These are phyloP conservation scores for Pseudomassariella vexata DNA, from an alignment of 2,329 filamentous ascomycete species.

Conservation along the genomic window DNA sequence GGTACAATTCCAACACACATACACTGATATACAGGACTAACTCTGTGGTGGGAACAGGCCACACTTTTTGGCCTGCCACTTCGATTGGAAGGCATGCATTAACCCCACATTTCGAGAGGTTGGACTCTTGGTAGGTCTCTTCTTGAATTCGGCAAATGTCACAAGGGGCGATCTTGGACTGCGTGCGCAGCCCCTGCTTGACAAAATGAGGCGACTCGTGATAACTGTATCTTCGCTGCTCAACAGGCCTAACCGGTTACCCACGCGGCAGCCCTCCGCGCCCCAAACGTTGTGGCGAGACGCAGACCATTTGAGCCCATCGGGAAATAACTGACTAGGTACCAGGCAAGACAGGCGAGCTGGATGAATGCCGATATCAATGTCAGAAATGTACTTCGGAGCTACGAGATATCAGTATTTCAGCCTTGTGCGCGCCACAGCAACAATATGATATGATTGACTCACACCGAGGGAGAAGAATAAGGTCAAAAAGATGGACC, in stretches of 20 bases:
- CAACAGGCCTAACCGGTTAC: slow-evolving; percentile 74
- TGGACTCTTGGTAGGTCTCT: too few species aligned
- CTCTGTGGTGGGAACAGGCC: too few species aligned
- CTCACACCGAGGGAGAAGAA: slow-evolving; percentile 91
- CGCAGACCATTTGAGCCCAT: slow-evolving; percentile 89
- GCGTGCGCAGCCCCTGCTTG: too few species aligned
- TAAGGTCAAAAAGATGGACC: slow-evolving; percentile 81
- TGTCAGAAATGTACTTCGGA: slow-evolving; percentile 79
- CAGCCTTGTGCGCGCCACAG: not conserved
- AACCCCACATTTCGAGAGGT: too few species aligned
- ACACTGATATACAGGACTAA: too few species aligned
- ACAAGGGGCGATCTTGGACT: too few species aligned
- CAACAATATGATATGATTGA: slow-evolving; percentile 23
- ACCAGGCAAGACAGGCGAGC: slow-evolving; percentile 80
- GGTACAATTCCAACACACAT: too few species aligned
- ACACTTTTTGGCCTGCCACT: too few species aligned
- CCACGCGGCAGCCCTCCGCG: slow-evolving; percentile 80
- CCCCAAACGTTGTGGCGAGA: slow-evolving; percentile 80
- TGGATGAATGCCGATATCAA: slow-evolving; percentile 80
- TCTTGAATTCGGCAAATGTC: too few species aligned
- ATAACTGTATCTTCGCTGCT: too few species aligned
- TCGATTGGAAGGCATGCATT: too few species aligned
- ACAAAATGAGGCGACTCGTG: too few species aligned
- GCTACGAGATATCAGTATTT: slow-evolving; percentile 41
- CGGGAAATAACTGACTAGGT: slow-evolving; percentile 94